These are phyloP conservation scores for Aspergillus sclerotialis DNA, from an alignment of 2,329 filamentous ascomycete species.

Conservation along the genomic window DNA sequence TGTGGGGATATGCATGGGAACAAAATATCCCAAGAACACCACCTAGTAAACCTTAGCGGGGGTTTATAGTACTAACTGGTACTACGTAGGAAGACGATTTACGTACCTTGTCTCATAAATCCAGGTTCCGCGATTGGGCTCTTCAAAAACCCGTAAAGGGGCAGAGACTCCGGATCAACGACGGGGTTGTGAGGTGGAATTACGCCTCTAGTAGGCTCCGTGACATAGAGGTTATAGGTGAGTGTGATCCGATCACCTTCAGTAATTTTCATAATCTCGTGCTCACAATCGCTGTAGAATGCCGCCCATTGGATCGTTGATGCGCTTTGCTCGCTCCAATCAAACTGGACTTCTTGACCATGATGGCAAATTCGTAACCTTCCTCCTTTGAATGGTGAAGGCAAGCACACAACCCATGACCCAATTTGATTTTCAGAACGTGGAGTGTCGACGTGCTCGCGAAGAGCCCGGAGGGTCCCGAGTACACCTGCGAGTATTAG, in stretches of 20 bases:
- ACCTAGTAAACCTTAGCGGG: constrained; percentile 21
- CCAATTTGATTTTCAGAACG: constrained; percentile 44
- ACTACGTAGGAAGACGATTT: not conserved
- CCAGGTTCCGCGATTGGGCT: constrained; percentile 19
- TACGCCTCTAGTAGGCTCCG: constrained; percentile 23
- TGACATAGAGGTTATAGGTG: constrained; percentile 53
- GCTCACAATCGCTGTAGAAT: constrained; percentile 32
- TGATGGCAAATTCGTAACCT: constrained; percentile 26
- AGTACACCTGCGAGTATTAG: constrained; percentile 39
- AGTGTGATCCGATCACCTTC: constrained; percentile 50
- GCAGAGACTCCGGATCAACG: constrained; percentile 19
- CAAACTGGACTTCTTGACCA: constrained; percentile 17
- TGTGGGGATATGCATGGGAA: constrained; percentile 43
- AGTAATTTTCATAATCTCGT: constrained; percentile 39
- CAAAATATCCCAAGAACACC: constrained; percentile 41
- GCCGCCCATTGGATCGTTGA: constrained; percentile 28
- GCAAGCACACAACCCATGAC: constrained; percentile 49
- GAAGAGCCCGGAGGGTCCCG: constrained; percentile 46
- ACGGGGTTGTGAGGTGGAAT: constrained; percentile 8
- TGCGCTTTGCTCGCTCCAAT: constrained; percentile 18
- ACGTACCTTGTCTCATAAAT: constrained; percentile 33
- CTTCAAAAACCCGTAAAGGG: constrained; percentile 29
- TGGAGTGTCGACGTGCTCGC: constrained; percentile 49
- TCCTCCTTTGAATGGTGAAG: constrained; percentile 27
- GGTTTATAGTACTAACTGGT: not conserved